Evolutionary conservation across 2,329 filamentous ascomycete genomes (phyloP).

Genomic region (Paecilomyces fulvus): DNA sequence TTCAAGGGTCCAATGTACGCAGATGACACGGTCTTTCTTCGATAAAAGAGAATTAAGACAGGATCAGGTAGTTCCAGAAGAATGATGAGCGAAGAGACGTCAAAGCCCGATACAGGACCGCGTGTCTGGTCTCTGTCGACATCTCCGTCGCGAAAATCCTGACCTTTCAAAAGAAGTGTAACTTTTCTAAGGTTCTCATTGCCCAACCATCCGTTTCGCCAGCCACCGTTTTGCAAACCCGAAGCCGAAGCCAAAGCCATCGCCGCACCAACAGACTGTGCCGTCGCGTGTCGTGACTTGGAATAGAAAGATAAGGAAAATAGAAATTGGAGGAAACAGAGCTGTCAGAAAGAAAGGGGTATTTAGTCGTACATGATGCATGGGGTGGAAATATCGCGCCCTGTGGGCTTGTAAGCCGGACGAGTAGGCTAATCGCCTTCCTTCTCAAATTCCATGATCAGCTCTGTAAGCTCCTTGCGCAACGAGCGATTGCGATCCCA

Average conservation of each 20-base stretch:
- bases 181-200: not conserved
- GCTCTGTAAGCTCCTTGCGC: conserved; percentile 33
- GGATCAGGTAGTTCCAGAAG: not conserved
- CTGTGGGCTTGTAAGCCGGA: not conserved
- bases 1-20: too few species aligned
- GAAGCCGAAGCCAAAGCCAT: not conserved
- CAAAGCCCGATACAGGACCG: not conserved
- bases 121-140: not conserved
- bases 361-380: not conserved
- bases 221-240: not conserved
- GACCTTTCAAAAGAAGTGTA: not conserved
- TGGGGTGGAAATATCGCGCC: not conserved
- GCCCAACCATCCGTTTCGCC: not conserved
- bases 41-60: not conserved
- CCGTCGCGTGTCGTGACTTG: not conserved
- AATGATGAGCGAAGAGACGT: too few species aligned
- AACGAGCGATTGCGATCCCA: conserved; percentile 35
- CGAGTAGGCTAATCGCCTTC: conserved; percentile 5
- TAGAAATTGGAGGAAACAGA: not conserved
- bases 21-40: not conserved
- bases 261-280: not conserved
- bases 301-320: not conserved
- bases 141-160: not conserved
- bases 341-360: not conserved
- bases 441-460: conserved; percentile 35